Percentiles rank a stretch among this genome's conserved stretches.
Evolutionary conservation across 176 grass and related monocot species (phyloP).

Genomic region (Raddia guianensis): DNA sequence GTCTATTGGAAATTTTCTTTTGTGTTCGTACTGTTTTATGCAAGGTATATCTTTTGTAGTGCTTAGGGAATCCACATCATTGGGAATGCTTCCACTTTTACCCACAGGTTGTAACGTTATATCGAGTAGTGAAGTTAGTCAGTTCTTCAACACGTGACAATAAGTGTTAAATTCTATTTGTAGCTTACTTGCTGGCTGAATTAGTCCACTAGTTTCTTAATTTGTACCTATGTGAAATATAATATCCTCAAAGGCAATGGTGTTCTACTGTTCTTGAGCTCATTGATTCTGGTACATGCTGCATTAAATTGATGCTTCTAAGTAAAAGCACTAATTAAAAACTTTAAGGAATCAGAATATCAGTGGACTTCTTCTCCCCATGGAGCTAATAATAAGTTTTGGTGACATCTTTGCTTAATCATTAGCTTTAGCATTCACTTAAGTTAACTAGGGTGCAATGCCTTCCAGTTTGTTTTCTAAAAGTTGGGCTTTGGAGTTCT

Average conservation of each 20-base stretch:
- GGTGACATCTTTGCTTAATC: background rate
- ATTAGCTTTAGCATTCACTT: background rate
- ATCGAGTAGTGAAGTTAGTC: background rate
- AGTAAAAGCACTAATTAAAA: background rate
- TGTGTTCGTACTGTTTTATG: background rate
- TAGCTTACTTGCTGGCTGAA: background rate
- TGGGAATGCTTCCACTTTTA: background rate
- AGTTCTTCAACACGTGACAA: background rate
- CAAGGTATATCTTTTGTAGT: background rate
- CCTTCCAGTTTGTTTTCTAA: background rate
- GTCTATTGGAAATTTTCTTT: background rate
- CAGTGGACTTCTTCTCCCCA: background rate
- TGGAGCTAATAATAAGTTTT: background rate
- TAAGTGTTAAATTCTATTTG: background rate
- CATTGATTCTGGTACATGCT: background rate
- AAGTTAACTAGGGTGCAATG: background rate
- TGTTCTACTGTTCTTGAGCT: background rate
- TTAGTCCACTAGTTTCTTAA: background rate
- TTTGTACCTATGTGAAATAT: background rate
- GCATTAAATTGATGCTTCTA: background rate
- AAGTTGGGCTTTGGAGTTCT: background rate
- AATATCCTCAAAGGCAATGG: background rate
- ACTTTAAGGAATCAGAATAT: background rate
- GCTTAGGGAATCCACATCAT: background rate
- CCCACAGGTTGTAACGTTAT: background rate